Evolutionary conservation across 2,329 filamentous ascomycete genomes (phyloP), one percentile per base, ranked within the genome.

Genomic region (Aspergillus ochraceus): DNA sequence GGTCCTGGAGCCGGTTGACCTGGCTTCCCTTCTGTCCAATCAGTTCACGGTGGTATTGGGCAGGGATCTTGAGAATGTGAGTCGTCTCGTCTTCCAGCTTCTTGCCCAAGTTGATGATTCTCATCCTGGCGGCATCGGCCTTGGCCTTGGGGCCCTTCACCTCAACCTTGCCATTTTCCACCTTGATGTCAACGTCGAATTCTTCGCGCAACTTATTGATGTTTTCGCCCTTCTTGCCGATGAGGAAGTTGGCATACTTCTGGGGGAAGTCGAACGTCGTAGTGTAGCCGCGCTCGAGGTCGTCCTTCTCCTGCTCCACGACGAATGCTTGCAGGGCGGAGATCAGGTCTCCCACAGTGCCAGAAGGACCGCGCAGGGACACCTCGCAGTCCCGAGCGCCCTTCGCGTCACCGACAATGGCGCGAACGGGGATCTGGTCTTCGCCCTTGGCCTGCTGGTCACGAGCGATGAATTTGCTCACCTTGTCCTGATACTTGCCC

Each of bases 91-190:
- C 95, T 55, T 96, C 92, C 69, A 96, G 85, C 73, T 90, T 90
- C 74, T 90, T 92, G 46, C 86, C 89, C 65, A 97, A 81, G 45
- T 87, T 84, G 64, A 88, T 81, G 67, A 99, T 97, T 71, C 97
- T 88, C 45, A 88, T 81, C 76, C 90, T 95, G 64, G 91, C 92
- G 53, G 88, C 87, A 75, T 97, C 92, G 1, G 93, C 92, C 83
- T 98, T 98, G 54, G 92, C 91, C 79, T 96, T 91, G 53, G 95
- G 94, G 26, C 96, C 95, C 82, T 96, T 97, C 68, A 99, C 87
- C 77, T 97, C 92, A 53, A 98, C 92, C 78, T 93, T 93, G 66
- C 95, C 95, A 69, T 97, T 91, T 66, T 96, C 88, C 45, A 98
- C 89, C 77, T 97, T 92, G 63, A 99, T 89, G 60, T 89, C 86